A percentile compares a stretch with the other conserved stretches of the same genome.
Conservation (phyloP, 1,284 basidiomycete species). For the Mycena citricolor region DNA sequence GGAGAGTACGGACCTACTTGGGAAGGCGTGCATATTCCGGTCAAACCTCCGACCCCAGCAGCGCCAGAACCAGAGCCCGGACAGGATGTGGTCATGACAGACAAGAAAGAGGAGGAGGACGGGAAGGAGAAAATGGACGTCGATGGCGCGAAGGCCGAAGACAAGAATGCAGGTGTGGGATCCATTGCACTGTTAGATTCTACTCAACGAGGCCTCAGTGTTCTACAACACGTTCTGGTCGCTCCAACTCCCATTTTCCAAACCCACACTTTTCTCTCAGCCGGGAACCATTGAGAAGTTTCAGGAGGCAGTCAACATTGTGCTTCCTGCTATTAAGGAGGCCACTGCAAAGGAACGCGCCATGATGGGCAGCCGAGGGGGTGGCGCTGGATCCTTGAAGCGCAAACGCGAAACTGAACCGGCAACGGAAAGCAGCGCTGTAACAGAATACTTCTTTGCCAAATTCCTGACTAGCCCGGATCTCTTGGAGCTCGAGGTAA, state of each 20-base stretch:
- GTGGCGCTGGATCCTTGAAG: constrained; percentile 47
- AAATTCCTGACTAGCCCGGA: constrained; percentile 88
- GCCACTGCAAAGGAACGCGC: constrained; percentile 81
- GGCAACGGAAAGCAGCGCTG: constrained; percentile 43
- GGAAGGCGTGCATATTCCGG: constrained; percentile 57
- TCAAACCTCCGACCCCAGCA: constrained; percentile 25
- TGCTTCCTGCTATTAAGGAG: constrained; percentile 77
- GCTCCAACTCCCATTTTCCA: constrained; percentile 75
- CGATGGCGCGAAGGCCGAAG: constrained; percentile 44
- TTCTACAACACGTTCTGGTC: constrained; percentile 88
- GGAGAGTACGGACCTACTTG: constrained; percentile 84
- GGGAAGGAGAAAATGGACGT: constrained; percentile 34
- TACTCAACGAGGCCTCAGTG: constrained; percentile 42
- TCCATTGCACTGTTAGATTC: constrained; percentile 4
- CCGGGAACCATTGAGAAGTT: constrained; percentile 59
- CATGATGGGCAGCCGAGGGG: constrained; percentile 70
- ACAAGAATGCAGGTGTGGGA: constrained; percentile 63
- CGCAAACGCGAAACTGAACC: constrained; percentile 61
- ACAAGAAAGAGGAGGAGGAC: constrained; percentile 26
- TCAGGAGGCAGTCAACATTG: constrained; percentile 65
- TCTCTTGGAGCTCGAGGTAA: constrained; percentile 81
- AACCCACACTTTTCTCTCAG: constrained; percentile 61
- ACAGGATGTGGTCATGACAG: constrained; percentile 31
- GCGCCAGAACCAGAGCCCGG: constrained; percentile 35
- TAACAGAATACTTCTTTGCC: constrained; percentile 83